A percentile compares a stretch with the other conserved stretches of the same genome.
Evolutionary conservation across 108 stramenopile genomes (phyloP).

Genomic region (Stephanodiscus triporus): DNA sequence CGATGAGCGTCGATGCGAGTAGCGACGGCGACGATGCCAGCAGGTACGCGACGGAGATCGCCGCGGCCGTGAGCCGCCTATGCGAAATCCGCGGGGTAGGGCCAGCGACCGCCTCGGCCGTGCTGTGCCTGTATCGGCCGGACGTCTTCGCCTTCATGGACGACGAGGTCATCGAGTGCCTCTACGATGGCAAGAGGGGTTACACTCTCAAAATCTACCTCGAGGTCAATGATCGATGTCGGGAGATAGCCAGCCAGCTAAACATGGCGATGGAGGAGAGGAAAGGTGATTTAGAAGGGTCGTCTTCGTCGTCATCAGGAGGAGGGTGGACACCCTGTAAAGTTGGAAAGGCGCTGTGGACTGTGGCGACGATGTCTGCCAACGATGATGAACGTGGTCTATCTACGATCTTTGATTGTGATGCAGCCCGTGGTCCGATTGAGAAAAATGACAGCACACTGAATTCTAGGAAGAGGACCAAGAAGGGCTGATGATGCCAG

Average conservation of each 20-base stretch:
- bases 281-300: background rate
- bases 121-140: slow-evolving; percentile 57
- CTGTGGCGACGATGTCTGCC: slow-evolving; percentile 60
- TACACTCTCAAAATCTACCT: slow-evolving; percentile 68
- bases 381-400: slow-evolving; percentile 25
- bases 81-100: slow-evolving; percentile 68
- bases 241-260: slow-evolving; percentile 45
- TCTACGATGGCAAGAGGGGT: slow-evolving; percentile 63
- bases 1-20: background rate
- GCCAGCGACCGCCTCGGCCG: slow-evolving; percentile 73
- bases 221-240: slow-evolving; percentile 53
- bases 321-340: slow-evolving; percentile 58
- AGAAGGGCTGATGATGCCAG: background rate
- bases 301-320: background rate
- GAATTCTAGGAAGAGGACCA: background rate
- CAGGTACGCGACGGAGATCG: slow-evolving; percentile 6
- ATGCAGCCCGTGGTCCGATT: background rate
- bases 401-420: slow-evolving; percentile 3
- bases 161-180: slow-evolving; percentile 82
- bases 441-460: background rate
- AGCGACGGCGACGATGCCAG: background rate
- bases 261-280: slow-evolving; percentile 6
- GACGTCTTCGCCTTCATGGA: slow-evolving; percentile 82
- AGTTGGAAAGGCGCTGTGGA: slow-evolving; percentile 72
- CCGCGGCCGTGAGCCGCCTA: slow-evolving; percentile 36